phyloP scores from a whole-genome alignment of 345 rosid genomes.

The Brassica incana region DNA sequence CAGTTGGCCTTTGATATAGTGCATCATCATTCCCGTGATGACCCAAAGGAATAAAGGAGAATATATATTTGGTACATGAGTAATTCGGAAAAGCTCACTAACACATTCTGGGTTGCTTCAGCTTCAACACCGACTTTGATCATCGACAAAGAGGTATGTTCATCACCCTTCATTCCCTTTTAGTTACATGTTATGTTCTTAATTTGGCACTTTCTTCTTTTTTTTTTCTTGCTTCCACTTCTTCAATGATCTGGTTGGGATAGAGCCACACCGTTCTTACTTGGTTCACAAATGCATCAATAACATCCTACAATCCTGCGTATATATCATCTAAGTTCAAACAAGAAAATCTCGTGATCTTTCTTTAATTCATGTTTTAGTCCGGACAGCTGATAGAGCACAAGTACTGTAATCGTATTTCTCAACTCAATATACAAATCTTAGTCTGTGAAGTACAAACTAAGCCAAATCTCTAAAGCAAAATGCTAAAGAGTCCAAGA shows the following conservation, averaged over 20 bases:
- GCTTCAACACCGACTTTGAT: slow-evolving; percentile 16
- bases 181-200: neutral
- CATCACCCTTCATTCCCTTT: neutral
- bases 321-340: neutral
- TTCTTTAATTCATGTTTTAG: neutral
- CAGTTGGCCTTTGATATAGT: slow-evolving; percentile 22
- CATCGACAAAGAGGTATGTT: slow-evolving; percentile 20
- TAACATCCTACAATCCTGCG: neutral
- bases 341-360: neutral
- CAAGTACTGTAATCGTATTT: neutral
- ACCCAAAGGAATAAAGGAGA: neutral
- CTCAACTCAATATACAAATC: neutral
- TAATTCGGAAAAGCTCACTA: neutral
- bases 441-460: neutral
- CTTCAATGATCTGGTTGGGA: neutral
- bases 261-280: neutral
- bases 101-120: neutral
- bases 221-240: neutral
- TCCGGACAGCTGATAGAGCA: neutral
- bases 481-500: neutral
- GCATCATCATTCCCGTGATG: slow-evolving; percentile 32
- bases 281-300: neutral
- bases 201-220: neutral
- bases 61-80: slow-evolving; percentile 20
- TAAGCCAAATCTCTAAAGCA: neutral